phyloP scores from a whole-genome alignment of 371 early-diverging fungal genomes.

The Neoconidiobolus thromboides region DNA sequence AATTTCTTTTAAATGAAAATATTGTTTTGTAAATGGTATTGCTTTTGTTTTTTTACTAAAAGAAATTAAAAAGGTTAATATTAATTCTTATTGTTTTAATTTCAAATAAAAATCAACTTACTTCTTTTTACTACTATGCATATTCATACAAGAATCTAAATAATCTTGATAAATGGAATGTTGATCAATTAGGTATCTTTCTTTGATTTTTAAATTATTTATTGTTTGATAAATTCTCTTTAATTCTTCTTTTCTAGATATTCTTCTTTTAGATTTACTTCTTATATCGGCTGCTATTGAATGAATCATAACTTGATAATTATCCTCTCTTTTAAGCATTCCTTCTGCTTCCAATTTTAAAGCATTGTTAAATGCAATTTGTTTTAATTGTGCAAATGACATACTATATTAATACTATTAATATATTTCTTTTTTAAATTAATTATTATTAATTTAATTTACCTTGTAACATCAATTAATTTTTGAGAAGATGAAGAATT shows the following conservation, averaged over 20 bases:
- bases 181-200: slow-evolving; percentile 61
- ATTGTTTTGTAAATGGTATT: slow-evolving; percentile 82
- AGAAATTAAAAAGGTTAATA: too few relatives aligned
- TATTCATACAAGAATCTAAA: slow-evolving; percentile 67
- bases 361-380: slow-evolving; percentile 31
- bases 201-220: slow-evolving; percentile 57
- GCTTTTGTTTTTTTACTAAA: slow-evolving; percentile 44
- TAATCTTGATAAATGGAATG: slow-evolving; percentile 76
- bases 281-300: slow-evolving; percentile 83
- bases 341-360: slow-evolving; percentile 43
- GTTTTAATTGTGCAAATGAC: slow-evolving; percentile 2
- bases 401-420: background rate
- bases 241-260: slow-evolving; percentile 53
- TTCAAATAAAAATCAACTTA: too few relatives aligned
- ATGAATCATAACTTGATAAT: slow-evolving; percentile 78
- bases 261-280: slow-evolving; percentile 69
- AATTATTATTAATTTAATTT: too few relatives aligned
- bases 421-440: too few relatives aligned
- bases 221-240: slow-evolving; percentile 58
- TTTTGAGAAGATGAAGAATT: too few relatives aligned
- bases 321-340: slow-evolving; percentile 22
- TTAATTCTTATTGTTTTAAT: too few relatives aligned
- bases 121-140: slow-evolving; percentile 41
- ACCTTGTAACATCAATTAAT: too few relatives aligned
- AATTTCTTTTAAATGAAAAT: slow-evolving; percentile 73